Conservation (phyloP, 2,329 filamentous ascomycete genomes). For the Aureobasidium sp. region DNA sequence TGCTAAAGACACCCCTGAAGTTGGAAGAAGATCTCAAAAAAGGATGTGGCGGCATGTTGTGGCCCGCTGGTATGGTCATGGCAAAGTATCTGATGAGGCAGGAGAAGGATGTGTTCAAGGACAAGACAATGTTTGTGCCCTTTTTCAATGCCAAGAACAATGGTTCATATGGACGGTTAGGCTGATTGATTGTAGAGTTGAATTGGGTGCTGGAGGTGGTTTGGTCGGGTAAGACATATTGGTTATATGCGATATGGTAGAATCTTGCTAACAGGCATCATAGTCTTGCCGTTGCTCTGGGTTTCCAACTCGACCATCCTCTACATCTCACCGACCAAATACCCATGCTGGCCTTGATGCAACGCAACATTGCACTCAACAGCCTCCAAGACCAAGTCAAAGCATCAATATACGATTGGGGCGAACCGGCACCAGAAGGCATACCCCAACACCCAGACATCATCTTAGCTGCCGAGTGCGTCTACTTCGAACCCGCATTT, state of each 20-base stretch:
- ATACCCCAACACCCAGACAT: slow-evolving; percentile 60
- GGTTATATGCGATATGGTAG: neutral
- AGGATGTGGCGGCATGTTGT: slow-evolving; percentile 88
- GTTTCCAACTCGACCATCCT: slow-evolving; percentile 47
- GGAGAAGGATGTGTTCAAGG: slow-evolving; percentile 55
- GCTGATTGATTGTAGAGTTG: slow-evolving; percentile 53
- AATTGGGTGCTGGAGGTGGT: slow-evolving; percentile 86
- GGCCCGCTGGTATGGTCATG: slow-evolving; percentile 88
- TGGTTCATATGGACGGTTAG: neutral
- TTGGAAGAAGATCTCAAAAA: slow-evolving; percentile 79
- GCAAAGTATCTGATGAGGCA: slow-evolving; percentile 77
- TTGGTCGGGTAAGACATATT: slow-evolving; percentile 55
- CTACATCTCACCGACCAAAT: slow-evolving; percentile 80
- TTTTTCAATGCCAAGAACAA: slow-evolving; percentile 12
- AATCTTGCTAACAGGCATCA: neutral
- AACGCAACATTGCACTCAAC: slow-evolving; percentile 81
- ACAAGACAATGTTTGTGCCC: slow-evolving; percentile 64
- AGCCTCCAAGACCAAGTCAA: slow-evolving; percentile 55
- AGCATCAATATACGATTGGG: slow-evolving; percentile 75
- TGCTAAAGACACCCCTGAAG: slow-evolving; percentile 60
- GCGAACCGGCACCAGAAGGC: slow-evolving; percentile 34
- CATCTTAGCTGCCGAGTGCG: slow-evolving; percentile 91
- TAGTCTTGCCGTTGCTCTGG: slow-evolving; percentile 52
- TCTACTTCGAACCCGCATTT: slow-evolving; percentile 95
- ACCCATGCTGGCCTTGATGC: slow-evolving; percentile 80